Evolutionary conservation across 2,329 filamentous ascomycete genomes (phyloP).

Genomic region (Nemania serpens): DNA sequence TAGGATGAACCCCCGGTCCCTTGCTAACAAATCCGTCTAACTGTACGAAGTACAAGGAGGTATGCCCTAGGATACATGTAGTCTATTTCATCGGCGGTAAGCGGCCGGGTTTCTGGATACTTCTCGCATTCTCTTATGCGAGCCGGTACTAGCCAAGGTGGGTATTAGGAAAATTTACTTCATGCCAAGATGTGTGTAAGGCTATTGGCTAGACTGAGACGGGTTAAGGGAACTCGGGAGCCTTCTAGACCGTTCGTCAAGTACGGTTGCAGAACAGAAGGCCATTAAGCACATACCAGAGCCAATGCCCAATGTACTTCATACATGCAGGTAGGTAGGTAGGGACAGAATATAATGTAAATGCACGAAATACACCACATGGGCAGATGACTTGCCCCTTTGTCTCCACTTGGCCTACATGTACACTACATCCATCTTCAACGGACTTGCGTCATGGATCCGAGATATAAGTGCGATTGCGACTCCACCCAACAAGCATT

Average conservation of each 20-base stretch:
- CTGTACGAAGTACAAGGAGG: no score
- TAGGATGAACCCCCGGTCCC: slow-evolving; percentile 4
- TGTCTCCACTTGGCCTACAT: neutral
- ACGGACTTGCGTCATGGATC: slow-evolving; percentile 16
- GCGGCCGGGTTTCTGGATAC: neutral
- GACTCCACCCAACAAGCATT: neutral
- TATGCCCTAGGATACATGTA: no score
- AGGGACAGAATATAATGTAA: no score
- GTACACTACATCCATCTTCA: no score
- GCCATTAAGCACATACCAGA: no score
- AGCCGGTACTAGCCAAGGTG: neutral
- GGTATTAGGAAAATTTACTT: no score
- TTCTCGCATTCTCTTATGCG: neutral
- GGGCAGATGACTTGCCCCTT: neutral
- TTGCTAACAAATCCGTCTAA: neutral
- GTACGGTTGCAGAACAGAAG: no score
- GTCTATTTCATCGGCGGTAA: neutral
- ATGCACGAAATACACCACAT: no score
- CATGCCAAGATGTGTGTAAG: no score
- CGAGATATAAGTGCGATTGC: neutral
- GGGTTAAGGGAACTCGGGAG: neutral
- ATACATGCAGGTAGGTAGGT: no score
- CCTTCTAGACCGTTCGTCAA: no score
- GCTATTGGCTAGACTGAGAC: neutral
- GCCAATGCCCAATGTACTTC: no score